These are phyloP conservation scores for Saccharomyces hybrid DNA, from an alignment of 1,139 yeast species.

Conservation along the genomic window DNA sequence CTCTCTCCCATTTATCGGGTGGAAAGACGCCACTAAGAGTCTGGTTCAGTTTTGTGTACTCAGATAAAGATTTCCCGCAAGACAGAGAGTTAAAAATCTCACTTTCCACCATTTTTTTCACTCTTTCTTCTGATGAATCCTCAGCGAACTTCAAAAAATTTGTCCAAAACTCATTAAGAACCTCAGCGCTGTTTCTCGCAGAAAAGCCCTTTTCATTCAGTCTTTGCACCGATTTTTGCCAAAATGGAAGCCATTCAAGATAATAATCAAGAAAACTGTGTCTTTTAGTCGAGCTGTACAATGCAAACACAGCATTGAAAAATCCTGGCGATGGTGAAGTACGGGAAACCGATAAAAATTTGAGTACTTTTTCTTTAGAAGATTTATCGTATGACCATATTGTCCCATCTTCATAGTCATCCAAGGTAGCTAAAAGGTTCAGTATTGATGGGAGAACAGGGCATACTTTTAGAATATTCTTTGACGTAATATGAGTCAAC, in stretches of 20 bases:
- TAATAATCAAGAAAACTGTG: constrained; percentile 13
- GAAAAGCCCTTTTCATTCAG: constrained; percentile 19
- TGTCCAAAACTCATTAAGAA: constrained; percentile 23
- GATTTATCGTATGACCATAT: constrained; percentile 49
- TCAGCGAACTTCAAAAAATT: constrained; percentile 7
- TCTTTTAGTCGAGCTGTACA: constrained; percentile 11
- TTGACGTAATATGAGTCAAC: constrained; percentile 37
- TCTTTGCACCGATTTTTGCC: constrained; percentile 17
- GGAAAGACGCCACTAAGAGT: constrained; percentile 5
- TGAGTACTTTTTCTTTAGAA: constrained; percentile 38
- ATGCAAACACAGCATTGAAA: constrained; percentile 31
- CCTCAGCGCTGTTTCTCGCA: constrained; percentile 19
- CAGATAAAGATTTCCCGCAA: constrained; percentile 10
- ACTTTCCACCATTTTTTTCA: constrained; percentile 1
- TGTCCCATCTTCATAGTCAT: constrained; percentile 34
- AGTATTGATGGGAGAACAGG: constrained; percentile 42
- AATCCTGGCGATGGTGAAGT: constrained; percentile 46
- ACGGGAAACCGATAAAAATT: constrained; percentile 44
- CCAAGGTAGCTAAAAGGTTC: constrained; percentile 39
- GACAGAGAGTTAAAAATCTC: constrained; percentile 12
- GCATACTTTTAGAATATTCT: constrained; percentile 38
- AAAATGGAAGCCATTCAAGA: constrained; percentile 22
- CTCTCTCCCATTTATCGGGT: constrained; percentile 1
- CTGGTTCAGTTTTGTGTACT: constrained; percentile 7
- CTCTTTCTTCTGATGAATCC: background rate